A percentile compares a stretch with the other conserved stretches of the same genome.
Conservation (phyloP, 2,329 filamentous ascomycete species). For the Trichoderma semiorbis region DNA sequence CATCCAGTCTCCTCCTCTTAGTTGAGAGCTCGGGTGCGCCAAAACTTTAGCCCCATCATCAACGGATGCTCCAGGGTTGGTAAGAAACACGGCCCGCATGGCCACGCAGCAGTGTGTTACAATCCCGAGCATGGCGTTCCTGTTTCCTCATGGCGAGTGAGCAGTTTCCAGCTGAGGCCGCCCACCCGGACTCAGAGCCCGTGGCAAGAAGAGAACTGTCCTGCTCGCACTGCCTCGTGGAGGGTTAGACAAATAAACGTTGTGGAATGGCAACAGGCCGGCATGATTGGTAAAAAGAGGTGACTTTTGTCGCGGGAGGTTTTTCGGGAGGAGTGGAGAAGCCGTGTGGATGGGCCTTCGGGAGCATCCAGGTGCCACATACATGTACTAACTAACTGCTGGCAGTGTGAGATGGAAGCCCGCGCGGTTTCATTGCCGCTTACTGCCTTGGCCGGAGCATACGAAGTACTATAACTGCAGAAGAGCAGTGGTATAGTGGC, state of each 20-base stretch:
- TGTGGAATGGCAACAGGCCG: neutral
- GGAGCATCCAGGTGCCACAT: constrained; percentile 11
- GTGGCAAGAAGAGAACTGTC: neutral
- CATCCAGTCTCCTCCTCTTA: neutral
- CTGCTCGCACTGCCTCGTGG: constrained; percentile 9
- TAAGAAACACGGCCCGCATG: neutral
- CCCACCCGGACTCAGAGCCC: neutral
- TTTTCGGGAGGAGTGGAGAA: constrained; percentile 14
- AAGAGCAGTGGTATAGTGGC: neutral
- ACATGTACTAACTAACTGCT: neutral
- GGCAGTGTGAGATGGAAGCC: neutral
- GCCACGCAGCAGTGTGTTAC: neutral
- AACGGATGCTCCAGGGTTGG: neutral
- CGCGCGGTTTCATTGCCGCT: neutral
- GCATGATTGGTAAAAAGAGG: neutral
- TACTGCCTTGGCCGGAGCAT: neutral
- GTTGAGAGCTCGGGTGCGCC: neutral
- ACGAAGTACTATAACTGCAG: neutral
- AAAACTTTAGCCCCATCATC: neutral
- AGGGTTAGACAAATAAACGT: constrained; percentile 4
- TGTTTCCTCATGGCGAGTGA: neutral
- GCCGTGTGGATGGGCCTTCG: constrained; percentile 10
- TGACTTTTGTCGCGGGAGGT: neutral
- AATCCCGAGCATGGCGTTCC: neutral
- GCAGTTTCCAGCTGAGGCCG: constrained; percentile 7